Evolutionary conservation across 2,329 filamentous ascomycete genomes (phyloP).

Genomic region (Fusarium chlamydosporum): DNA sequence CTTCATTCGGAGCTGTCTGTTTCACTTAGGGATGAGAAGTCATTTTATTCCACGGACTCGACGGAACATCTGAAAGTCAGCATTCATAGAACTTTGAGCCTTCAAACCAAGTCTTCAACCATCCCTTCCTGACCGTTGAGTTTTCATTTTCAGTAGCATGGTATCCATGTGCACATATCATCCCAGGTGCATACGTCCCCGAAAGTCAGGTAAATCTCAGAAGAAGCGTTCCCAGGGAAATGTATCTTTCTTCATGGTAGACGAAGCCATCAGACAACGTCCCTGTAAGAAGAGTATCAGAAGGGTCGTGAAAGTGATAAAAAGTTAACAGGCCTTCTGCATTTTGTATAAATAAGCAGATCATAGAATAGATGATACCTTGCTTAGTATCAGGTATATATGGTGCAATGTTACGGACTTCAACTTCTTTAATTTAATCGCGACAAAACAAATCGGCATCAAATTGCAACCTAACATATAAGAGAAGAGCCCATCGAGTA

Average conservation of each 20-base stretch:
- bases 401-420: not conserved
- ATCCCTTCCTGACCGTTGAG: not conserved
- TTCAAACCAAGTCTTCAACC: not conserved
- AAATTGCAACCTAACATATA: not conserved
- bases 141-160: not conserved
- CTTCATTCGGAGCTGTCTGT: not conserved
- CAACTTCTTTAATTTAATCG: not conserved
- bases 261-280: not conserved
- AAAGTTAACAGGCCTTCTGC: not conserved
- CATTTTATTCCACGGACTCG: not conserved
- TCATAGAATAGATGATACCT: not conserved
- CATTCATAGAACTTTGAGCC: slow-evolving; percentile 7
- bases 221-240: too few species aligned
- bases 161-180: not conserved
- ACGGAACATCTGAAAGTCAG: not conserved
- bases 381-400: not conserved
- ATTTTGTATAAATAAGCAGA: too few species aligned
- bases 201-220: too few species aligned
- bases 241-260: not conserved
- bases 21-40: not conserved
- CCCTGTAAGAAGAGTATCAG: not conserved
- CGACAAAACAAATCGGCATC: slow-evolving; percentile 1
- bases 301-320: not conserved
- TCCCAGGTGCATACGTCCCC: too few species aligned
- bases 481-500: not conserved